phyloP scores from a whole-genome alignment of 495 filamentous ascomycete species.

The Xylaria telfairii region DNA sequence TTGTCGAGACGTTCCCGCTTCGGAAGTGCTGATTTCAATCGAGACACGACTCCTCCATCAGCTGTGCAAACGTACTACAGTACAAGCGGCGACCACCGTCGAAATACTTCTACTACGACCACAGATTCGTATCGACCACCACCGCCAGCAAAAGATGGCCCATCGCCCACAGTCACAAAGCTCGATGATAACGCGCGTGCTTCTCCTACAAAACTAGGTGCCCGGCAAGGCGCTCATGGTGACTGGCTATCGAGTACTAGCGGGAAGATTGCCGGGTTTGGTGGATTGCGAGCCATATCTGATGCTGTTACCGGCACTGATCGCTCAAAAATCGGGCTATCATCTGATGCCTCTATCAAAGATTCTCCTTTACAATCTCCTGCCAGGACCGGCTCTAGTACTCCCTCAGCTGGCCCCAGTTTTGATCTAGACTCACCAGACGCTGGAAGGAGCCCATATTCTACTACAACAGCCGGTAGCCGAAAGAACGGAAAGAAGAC shows the following conservation, averaged over 20 bases:
- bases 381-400: conserved; percentile 81
- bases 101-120: conserved; percentile 57
- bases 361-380: conserved; percentile 73
- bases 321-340: conserved; percentile 57
- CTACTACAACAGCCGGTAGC: conserved; percentile 51
- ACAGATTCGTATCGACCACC: conserved; percentile 54
- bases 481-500: conserved; percentile 67
- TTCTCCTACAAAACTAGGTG: conserved; percentile 57
- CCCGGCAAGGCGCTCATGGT: conserved; percentile 55
- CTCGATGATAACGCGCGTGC: conserved; percentile 61
- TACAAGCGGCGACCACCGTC: conserved; percentile 50
- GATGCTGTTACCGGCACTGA: conserved; percentile 75
- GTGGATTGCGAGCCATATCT: conserved; percentile 79
- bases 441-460: conserved; percentile 60
- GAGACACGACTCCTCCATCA: conserved; percentile 45
- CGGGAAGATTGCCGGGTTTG: conserved; percentile 55
- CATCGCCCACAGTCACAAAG: conserved; percentile 68
- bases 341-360: conserved; percentile 64
- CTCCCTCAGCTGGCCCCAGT: conserved; percentile 79
- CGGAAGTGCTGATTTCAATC: conserved; percentile 68
- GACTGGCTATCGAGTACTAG: conserved; percentile 59
- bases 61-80: conserved; percentile 70
- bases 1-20: conserved; percentile 78
- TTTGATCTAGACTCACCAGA: conserved; percentile 80
- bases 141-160: conserved; percentile 54